A percentile compares a stretch with the other conserved stretches of the same genome.
phyloP scores from a whole-genome alignment of 306 rosid genomes.

The Dryas octopetala region DNA sequence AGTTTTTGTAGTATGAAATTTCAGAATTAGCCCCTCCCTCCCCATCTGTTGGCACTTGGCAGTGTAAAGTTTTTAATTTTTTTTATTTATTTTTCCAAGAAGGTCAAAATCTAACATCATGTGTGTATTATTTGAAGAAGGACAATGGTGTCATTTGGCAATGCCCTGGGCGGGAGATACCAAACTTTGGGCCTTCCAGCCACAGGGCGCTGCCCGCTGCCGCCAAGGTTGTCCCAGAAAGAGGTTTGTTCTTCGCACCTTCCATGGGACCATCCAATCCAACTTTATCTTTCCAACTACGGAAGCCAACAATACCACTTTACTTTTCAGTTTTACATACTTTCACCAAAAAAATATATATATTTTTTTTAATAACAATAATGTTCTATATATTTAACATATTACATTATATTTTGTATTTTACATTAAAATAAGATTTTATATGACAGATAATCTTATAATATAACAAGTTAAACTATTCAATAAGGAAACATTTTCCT shows the following conservation, averaged over 20 bases:
- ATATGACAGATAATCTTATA: too few relatives aligned
- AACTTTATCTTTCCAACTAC: neutral
- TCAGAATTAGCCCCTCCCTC: neutral
- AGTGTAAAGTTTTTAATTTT: neutral
- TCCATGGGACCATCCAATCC: neutral
- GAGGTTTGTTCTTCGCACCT: neutral
- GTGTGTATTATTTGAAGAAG: neutral
- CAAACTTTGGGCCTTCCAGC: constrained; percentile 9
- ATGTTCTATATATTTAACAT: too few relatives aligned
- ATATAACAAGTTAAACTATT: too few relatives aligned
- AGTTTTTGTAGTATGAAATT: neutral
- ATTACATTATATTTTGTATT: too few relatives aligned
- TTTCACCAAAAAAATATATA: neutral
- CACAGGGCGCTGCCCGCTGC: constrained; percentile 1
- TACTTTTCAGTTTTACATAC: neutral
- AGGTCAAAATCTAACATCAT: neutral
- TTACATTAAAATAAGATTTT: too few relatives aligned
- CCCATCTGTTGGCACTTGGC: too few relatives aligned
- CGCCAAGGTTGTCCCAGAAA: neutral
- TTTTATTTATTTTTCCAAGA: neutral
- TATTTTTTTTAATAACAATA: neutral
- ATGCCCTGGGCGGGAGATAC: constrained; percentile 20
- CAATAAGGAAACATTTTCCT: too few relatives aligned
- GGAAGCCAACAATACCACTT: constrained; percentile 3
- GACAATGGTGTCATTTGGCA: neutral